Evolutionary conservation across 2,329 filamentous ascomycete species (phyloP).

Genomic region (Penicillium sp.): DNA sequence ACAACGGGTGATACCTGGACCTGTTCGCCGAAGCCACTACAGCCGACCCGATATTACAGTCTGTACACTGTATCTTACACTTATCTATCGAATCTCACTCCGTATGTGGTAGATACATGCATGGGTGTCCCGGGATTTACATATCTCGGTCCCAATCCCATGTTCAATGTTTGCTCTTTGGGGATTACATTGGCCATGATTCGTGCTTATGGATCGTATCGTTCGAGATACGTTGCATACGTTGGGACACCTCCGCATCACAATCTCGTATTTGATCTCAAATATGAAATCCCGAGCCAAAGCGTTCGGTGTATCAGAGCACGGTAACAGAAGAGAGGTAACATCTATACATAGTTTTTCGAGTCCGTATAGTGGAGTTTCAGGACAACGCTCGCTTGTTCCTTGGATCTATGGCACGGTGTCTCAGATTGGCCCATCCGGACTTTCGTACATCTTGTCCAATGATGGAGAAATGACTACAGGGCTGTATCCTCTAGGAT

Average conservation of each 20-base stretch:
- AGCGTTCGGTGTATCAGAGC: background rate
- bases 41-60: too few relatives aligned
- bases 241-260: background rate
- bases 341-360: background rate
- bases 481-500: background rate
- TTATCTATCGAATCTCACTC: too few relatives aligned
- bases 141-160: too few relatives aligned
- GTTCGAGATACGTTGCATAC: too few relatives aligned
- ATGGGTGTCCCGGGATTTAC: too few relatives aligned
- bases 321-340: background rate
- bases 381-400: background rate
- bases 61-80: too few relatives aligned
- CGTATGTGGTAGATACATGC: too few relatives aligned
- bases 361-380: background rate
- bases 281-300: background rate
- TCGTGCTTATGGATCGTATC: too few relatives aligned
- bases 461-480: background rate
- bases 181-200: too few relatives aligned
- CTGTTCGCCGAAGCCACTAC: too few relatives aligned
- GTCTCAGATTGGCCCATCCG: constrained; percentile 2
- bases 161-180: too few relatives aligned
- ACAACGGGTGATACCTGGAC: too few relatives aligned
- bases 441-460: background rate
- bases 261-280: background rate
- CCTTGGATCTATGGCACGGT: background rate